Evolutionary conservation across 2,329 filamentous ascomycete genomes (phyloP).

Genomic region (Fusarium sp.): DNA sequence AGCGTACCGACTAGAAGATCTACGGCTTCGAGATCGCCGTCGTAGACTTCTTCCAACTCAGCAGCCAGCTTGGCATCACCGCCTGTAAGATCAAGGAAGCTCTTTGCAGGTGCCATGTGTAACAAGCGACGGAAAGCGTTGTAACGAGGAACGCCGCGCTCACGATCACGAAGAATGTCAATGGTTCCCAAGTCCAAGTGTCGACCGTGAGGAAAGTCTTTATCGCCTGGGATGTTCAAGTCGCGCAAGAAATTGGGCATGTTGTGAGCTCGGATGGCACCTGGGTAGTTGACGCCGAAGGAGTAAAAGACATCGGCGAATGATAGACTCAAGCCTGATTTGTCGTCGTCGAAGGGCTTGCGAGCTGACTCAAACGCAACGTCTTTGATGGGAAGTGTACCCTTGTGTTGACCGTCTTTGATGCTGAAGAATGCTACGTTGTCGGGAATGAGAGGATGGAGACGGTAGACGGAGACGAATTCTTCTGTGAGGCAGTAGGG

Average conservation of each 20-base stretch:
- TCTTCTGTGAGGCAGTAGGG: constrained; percentile 21
- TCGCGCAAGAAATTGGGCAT: constrained; percentile 21
- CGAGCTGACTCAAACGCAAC: constrained; percentile 16
- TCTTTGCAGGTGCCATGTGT: constrained; percentile 11
- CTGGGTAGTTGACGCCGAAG: constrained; percentile 11
- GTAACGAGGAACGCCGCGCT: constrained; percentile 20
- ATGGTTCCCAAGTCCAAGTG: constrained; percentile 21
- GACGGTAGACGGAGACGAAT: constrained; percentile 23
- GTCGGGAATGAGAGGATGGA: constrained; percentile 13
- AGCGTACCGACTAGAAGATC: constrained; percentile 20
- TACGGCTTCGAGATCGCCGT: not conserved
- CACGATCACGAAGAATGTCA: constrained; percentile 26
- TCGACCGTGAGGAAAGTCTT: constrained; percentile 10
- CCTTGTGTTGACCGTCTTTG: constrained; percentile 4
- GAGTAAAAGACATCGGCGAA: constrained; percentile 26
- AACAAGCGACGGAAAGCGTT: constrained; percentile 22
- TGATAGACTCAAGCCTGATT: not conserved
- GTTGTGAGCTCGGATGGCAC: constrained; percentile 21
- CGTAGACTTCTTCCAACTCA: constrained; percentile 8
- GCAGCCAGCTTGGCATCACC: constrained; percentile 8
- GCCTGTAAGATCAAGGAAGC: constrained; percentile 11
- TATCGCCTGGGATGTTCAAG: not conserved
- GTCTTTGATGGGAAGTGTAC: constrained; percentile 3
- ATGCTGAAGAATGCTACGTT: constrained; percentile 18
- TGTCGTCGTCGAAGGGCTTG: not conserved